phyloP scores from a whole-genome alignment of 176 grass and related monocot species.

The Carex littledalei region DNA sequence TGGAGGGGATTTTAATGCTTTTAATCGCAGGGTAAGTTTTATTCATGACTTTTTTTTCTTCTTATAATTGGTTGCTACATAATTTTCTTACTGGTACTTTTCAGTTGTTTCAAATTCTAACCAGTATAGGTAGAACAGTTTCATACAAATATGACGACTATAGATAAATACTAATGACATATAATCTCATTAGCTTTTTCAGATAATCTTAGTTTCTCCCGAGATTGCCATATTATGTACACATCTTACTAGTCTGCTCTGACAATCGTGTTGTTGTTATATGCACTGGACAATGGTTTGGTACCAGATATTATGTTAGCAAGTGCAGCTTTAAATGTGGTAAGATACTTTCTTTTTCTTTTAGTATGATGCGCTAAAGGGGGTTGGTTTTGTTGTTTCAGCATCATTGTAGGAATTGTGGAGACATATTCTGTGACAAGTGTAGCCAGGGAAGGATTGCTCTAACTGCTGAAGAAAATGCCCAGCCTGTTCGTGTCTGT shows the following conservation, averaged over 20 bases:
- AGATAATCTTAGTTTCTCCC: background rate
- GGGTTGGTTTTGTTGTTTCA: constrained; percentile 27
- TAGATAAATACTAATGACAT: background rate
- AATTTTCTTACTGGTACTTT: background rate
- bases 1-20: constrained; percentile 74
- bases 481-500: constrained; percentile 88
- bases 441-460: constrained; percentile 89
- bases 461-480: constrained; percentile 89
- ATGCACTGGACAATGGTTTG: background rate
- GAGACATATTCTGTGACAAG: constrained; percentile 98
- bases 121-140: background rate
- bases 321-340: background rate
- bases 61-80: background rate
- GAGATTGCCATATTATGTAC: background rate
- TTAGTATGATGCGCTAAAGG: constrained; percentile 10
- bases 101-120: background rate
- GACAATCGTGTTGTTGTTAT: background rate
- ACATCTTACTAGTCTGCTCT: background rate
- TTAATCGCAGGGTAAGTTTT: constrained; percentile 71
- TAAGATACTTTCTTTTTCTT: background rate
- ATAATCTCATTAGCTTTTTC: background rate
- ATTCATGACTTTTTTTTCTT: constrained; percentile 13
- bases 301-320: background rate
- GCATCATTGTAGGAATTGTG: constrained; percentile 99
- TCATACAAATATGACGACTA: background rate